Percentiles rank a stretch among this genome's conserved stretches.
Conservation (phyloP, 768 basidiomycete species). For the Goffeauzyma gilvescens region DNA sequence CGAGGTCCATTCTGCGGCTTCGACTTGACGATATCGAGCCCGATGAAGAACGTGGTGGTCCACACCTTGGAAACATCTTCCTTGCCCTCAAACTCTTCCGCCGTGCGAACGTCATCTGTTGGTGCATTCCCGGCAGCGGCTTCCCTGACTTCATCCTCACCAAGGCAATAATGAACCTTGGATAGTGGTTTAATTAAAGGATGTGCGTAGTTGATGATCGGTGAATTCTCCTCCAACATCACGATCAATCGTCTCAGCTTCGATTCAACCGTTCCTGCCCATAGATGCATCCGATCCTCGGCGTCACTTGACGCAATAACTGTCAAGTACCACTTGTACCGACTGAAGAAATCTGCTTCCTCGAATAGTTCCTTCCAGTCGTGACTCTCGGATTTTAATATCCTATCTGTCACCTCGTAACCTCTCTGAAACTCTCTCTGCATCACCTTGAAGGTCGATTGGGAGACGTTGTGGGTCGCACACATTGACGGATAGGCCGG, state of each 20-base stretch:
- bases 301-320: conserved; percentile 77
- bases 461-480: conserved; percentile 91
- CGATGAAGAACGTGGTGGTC: conserved; percentile 97
- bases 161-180: conserved; percentile 61
- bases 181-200: conserved; percentile 90
- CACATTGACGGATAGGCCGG: conserved; percentile 99
- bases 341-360: conserved; percentile 92
- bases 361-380: conserved; percentile 86
- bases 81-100: conserved; percentile 15
- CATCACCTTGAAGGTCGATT: conserved; percentile 87
- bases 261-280: conserved; percentile 99
- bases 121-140: conserved; percentile 78
- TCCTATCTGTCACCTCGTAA: conserved; percentile 50
- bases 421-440: conserved; percentile 90
- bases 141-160: conserved; percentile 66
- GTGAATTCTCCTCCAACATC: conserved; percentile 81
- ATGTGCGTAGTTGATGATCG: conserved; percentile 75
- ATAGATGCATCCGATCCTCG: conserved; percentile 73
- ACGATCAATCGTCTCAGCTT: conserved; percentile 86
- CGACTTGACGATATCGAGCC: conserved; percentile 75
- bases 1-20: conserved; percentile 60
- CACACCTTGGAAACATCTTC: conserved; percentile 60
- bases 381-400: no score
- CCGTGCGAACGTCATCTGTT: no score
- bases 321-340: conserved; percentile 89